Conservation (phyloP, 202 grass and related monocot genomes). For the Eragrostis tef region DNA sequence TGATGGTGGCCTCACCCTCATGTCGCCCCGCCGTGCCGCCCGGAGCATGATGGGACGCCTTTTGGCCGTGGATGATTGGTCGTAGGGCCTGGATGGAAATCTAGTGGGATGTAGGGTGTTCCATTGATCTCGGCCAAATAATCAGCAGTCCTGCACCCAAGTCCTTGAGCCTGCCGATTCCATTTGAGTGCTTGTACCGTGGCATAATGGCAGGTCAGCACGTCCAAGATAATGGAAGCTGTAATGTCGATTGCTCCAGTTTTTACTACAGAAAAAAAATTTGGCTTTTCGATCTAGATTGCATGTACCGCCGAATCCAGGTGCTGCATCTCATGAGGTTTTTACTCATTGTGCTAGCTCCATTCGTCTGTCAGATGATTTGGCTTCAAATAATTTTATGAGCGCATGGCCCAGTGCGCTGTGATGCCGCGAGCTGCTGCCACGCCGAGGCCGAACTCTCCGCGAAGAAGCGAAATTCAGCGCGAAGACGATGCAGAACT, state of each 20-base stretch:
- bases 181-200: constrained; percentile 24
- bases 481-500: too few relatives aligned
- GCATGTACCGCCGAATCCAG: constrained; percentile 18
- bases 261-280: too few relatives aligned
- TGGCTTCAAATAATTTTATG: too few relatives aligned
- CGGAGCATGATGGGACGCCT: neutral
- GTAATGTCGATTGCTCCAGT: neutral
- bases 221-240: constrained; percentile 4
- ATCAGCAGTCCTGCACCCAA: too few relatives aligned
- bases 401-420: too few relatives aligned
- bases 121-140: neutral
- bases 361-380: neutral
- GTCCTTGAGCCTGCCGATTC: neutral
- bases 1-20: constrained; percentile 6
- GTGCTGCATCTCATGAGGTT: constrained; percentile 5
- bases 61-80: neutral
- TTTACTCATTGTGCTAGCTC: neutral
- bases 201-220: constrained; percentile 25
- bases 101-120: neutral
- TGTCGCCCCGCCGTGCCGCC: constrained; percentile 1
- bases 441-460: too few relatives aligned
- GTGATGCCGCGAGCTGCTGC: too few relatives aligned
- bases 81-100: neutral
- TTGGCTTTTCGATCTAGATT: constrained; percentile 9
- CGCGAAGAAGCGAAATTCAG: too few relatives aligned